phyloP scores from a whole-genome alignment of 1,139 yeast species.

The Pneumocystis murina region DNA sequence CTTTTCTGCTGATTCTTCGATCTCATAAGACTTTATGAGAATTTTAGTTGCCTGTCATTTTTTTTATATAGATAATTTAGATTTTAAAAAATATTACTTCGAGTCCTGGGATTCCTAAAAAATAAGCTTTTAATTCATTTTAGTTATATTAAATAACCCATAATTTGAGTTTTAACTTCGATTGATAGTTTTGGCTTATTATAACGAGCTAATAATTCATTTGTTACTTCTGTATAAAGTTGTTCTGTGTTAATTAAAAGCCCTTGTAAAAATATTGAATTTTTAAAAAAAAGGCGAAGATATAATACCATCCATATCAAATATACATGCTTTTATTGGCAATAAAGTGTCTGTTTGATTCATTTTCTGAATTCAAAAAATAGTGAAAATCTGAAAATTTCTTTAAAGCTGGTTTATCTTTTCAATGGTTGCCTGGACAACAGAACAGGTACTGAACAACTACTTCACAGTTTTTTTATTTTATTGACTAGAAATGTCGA shows the following conservation, averaged over 20 bases:
- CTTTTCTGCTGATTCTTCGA: conserved; percentile 56
- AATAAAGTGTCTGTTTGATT: not conserved
- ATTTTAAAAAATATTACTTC: not conserved
- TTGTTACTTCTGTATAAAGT: conserved; percentile 63
- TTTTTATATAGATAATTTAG: not conserved
- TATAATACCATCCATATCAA: not conserved
- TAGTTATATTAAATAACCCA: conserved; percentile 48
- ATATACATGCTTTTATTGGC: not conserved
- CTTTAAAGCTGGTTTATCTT: no score
- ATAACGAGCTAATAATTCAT: conserved; percentile 46
- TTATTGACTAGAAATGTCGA: not conserved
- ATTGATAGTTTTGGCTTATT: conserved; percentile 74
- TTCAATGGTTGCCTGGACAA: not conserved
- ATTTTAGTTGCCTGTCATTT: conserved; percentile 35
- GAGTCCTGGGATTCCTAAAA: not conserved
- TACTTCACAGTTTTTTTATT: not conserved
- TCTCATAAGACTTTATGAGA: conserved; percentile 49
- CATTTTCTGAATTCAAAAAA: not conserved
- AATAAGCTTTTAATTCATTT: not conserved
- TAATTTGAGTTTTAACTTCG: conserved; percentile 74
- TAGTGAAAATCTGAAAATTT: not conserved
- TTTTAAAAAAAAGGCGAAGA: not conserved
- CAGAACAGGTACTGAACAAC: not conserved
- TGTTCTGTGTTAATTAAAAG: conserved; percentile 81
- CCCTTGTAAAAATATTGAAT: conserved; percentile 31